Base-by-base conservation (phyloP, 805 yeast genomes). In the Lipomyces chichibuensis region DNA sequence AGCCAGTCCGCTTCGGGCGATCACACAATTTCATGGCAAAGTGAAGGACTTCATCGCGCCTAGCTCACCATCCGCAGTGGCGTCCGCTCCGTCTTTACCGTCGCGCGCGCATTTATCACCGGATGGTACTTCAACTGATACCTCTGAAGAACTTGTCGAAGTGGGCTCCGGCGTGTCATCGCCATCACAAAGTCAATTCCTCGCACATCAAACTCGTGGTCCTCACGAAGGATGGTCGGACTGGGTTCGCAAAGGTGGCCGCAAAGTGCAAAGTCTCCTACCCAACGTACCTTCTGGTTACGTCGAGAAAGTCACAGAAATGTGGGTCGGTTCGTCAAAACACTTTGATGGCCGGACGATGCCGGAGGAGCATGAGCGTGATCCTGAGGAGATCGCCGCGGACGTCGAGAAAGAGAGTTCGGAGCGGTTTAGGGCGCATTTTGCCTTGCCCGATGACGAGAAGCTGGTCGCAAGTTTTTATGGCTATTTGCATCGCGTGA, bases 391-490 rank as follows among this genome's bases (percentile, higher is more conserved):
- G 1, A 85, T 82, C 23, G 76, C 49, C 27, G 59, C 46, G 11
- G 63, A 46, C 27, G 65, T 52, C 17, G 65, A 62, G 49, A 59
- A 73, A 1, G 78, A 75, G 2, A 84, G 90, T 0, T 83, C 84
- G n/a, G 77, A 77, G n/a, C 81, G 90, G 67, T 92, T 88, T 75
- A 82, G 85, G 59, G 75, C 79, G 0, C 88, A 87, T 72, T 94
- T 94, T 72, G 85, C 92, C 0, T 78, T 93, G 11, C 81, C 84
- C 4, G 82, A 80, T 0, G 74, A 79, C 1, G 86, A 85, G 52
- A 75, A 74, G 3, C 79, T 93, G 57, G 77, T 88, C 0, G 87
- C 96, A 0, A 83, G 91, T 0, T 94, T 91, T 74, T 88, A 85
- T 73, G 82, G 88, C 1, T 87, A 90, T 77, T 74, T 92, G 20